phyloP scores from a whole-genome alignment of 768 basidiomycete genomes.

The Suillus brevipes region DNA sequence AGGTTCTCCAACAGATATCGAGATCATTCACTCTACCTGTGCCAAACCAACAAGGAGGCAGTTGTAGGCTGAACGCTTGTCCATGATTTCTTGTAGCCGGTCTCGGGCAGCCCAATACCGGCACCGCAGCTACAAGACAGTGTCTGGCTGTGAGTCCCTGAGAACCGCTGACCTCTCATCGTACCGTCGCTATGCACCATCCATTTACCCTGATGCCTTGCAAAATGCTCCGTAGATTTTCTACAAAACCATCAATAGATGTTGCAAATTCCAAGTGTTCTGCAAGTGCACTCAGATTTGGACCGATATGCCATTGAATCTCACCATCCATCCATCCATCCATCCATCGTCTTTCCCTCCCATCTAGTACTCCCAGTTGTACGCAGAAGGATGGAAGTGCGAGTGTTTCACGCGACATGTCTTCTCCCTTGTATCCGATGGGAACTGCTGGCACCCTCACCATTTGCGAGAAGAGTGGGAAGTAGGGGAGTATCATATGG shows the following conservation, averaged over 20 bases:
- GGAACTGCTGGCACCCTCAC: background rate
- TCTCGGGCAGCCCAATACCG: background rate
- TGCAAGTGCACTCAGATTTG: background rate
- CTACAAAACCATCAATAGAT: background rate
- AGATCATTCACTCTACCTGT: background rate
- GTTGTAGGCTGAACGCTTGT: background rate
- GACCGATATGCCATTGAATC: background rate
- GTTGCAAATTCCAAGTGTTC: background rate
- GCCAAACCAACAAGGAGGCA: background rate
- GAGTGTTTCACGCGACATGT: background rate
- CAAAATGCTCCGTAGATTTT: background rate
- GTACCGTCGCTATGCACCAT: background rate
- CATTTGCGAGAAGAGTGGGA: background rate
- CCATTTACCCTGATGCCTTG: background rate
- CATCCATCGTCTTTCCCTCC: background rate
- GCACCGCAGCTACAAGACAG: background rate
- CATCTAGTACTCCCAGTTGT: background rate
- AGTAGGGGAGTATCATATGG: background rate
- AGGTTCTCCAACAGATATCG: background rate
- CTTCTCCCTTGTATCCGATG: background rate
- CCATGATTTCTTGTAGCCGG: background rate
- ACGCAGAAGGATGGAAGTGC: background rate
- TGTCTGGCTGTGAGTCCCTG: background rate
- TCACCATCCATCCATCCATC: background rate
- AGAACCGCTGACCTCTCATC: background rate